Evolutionary conservation across 495 filamentous ascomycete genomes (phyloP).

Genomic region (Barbatosphaeria neglecta): DNA sequence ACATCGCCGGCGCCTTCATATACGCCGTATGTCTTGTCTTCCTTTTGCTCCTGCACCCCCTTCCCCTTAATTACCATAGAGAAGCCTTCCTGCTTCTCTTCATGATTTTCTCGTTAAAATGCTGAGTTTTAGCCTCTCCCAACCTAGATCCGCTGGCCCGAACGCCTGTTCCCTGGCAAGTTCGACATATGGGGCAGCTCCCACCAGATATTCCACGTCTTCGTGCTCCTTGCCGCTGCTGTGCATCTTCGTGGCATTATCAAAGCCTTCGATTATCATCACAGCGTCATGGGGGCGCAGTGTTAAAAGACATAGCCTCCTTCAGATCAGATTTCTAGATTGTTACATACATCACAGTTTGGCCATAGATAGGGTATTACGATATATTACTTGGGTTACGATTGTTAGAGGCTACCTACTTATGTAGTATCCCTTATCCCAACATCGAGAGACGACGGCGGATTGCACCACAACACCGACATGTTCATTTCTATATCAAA

Average conservation of each 20-base stretch:
- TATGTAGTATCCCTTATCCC: too few species aligned
- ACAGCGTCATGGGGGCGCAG: constrained; percentile 22
- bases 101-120: too few species aligned
- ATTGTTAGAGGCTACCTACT: too few species aligned
- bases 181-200: constrained; percentile 72
- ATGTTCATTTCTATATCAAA: too few species aligned
- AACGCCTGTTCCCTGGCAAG: constrained; percentile 46
- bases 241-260: constrained; percentile 53
- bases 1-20: constrained; percentile 74
- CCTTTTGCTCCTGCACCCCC: background rate
- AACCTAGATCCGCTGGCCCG: constrained; percentile 42
- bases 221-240: constrained; percentile 55
- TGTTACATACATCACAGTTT: too few species aligned
- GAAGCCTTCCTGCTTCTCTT: too few species aligned
- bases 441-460: too few species aligned
- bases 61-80: background rate
- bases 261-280: constrained; percentile 38
- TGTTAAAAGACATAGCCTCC: too few species aligned
- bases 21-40: constrained; percentile 45
- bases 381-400: too few species aligned
- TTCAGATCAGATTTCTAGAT: too few species aligned
- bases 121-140: background rate
- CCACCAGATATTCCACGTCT: constrained; percentile 71
- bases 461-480: too few species aligned
- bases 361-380: too few species aligned